Conservation (phyloP, 192 early-diverging fungal genomes). For the Diversispora epigaea region DNA sequence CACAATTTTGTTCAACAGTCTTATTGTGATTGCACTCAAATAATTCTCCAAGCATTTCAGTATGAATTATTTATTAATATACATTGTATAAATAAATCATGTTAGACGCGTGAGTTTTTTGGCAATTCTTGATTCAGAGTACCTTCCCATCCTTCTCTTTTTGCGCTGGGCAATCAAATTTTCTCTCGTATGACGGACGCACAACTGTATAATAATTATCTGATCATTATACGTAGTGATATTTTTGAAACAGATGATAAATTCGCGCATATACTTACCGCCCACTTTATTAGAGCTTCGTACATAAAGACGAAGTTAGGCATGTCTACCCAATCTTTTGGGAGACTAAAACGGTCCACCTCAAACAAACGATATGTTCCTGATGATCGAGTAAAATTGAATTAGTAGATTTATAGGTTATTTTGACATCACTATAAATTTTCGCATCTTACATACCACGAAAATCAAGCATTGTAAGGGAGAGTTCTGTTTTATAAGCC, state of each 20-base stretch:
- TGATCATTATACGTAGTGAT: not conserved
- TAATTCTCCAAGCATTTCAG: too few species aligned
- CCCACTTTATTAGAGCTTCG: conserved; percentile 22
- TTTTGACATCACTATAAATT: conserved; percentile 1
- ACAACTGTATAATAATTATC: conserved; percentile 22
- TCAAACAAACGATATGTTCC: conserved; percentile 16
- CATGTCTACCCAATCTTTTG: conserved; percentile 5
- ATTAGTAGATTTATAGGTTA: not conserved
- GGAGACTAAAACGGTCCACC: conserved; percentile 13
- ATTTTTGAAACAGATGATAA: conserved; percentile 7
- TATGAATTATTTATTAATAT: not conserved
- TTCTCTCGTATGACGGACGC: conserved; percentile 20
- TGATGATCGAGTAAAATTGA: not conserved
- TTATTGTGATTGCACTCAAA: too few species aligned
- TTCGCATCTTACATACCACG: conserved; percentile 10
- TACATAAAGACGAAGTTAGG: conserved; percentile 15
- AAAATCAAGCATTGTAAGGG: too few species aligned
- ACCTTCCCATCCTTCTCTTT: conserved; percentile 26
- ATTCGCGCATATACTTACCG: conserved; percentile 26
- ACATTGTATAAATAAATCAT: too few species aligned
- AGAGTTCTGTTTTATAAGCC: conserved; percentile 4
- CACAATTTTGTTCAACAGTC: too few species aligned
- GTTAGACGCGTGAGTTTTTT: not conserved
- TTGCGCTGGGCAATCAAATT: conserved; percentile 24
- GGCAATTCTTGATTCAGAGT: conserved; percentile 24